Evolutionary conservation across 495 filamentous ascomycete species (phyloP), one percentile per base, ranked within the genome.

Genomic region (Aspergillus coremiiformis): DNA sequence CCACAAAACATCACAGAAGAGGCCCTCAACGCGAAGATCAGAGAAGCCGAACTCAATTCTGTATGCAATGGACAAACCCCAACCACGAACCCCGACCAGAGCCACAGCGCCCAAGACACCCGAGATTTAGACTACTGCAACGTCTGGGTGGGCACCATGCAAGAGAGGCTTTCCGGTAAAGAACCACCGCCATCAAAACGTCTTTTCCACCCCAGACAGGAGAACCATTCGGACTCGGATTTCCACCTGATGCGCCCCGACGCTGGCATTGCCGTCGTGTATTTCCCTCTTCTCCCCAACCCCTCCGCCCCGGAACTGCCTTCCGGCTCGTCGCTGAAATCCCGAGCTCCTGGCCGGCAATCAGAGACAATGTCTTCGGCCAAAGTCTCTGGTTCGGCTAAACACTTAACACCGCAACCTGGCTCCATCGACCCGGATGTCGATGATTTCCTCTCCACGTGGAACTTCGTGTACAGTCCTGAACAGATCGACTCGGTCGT

Each of bases 381-480:
- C n/a, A 51, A 58, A 17, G 43, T 47, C 2, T 32, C 50, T 7
- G 66, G 68, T 39, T 35, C 58, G 4, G 45, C 52, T 15, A 35
- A 57, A 14, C 66, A 62, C 0, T 50, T 62, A 0, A 50, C 59
- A 0, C 69, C 71, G 0, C 81, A 84, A 17, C 86, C 92, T 1
- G 76, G 77, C 5, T 85, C 81, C 45, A 84, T 96, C 22, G 84
- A 96, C 63, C 92, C 93, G 0, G 79, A 84, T 29, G 80, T 75
- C 11, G 82, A 79, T 51, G 87, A 90, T 44, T 98, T 90, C 72
- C 79, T 96, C 67, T 87, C 82, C 57, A 98, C 93, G 1, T 97
- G 93, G 93, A 98, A 96, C 65, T 96, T 96, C 63, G 82, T 95
- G 39, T 96, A 95, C 68, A 90, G 86, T 29, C 86, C 90, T 0